Percentiles rank a stretch among this genome's conserved stretches.
Evolutionary conservation across 2,329 filamentous ascomycete species (phyloP).

Genomic region (Pestalotiopsis sp.): DNA sequence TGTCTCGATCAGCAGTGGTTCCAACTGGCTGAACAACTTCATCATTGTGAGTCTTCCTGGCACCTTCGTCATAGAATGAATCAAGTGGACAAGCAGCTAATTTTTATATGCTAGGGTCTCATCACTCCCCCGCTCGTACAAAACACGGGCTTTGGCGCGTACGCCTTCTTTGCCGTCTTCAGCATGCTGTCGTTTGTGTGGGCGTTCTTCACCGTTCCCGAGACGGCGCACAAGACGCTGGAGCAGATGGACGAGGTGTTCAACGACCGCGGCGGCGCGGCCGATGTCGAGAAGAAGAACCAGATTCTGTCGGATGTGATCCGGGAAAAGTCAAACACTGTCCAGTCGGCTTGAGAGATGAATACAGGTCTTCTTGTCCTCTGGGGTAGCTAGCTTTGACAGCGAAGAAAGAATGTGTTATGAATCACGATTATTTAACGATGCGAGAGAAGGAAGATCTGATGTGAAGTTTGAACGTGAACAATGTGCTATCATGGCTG

Average conservation of each 20-base stretch:
- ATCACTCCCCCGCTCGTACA: constrained; percentile 63
- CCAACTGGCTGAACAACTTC: constrained; percentile 67
- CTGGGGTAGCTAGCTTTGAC: background rate
- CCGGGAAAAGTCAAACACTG: constrained; percentile 2
- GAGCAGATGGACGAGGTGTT: constrained; percentile 36
- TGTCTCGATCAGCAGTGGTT: constrained; percentile 59
- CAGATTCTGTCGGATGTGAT: constrained; percentile 10
- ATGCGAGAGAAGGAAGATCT: too few species aligned
- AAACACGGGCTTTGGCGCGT: constrained; percentile 50
- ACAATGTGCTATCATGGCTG: too few species aligned
- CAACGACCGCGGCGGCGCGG: background rate
- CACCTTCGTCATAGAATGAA: too few species aligned
- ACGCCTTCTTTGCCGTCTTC: constrained; percentile 62
- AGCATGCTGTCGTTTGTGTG: constrained; percentile 53
- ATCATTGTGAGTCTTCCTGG: constrained; percentile 45
- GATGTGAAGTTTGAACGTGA: too few species aligned
- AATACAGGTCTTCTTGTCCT: background rate
- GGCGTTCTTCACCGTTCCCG: constrained; percentile 40
- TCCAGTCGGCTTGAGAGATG: background rate
- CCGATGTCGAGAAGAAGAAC: constrained; percentile 1
- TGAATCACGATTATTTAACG: too few species aligned
- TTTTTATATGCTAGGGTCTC: constrained; percentile 28
- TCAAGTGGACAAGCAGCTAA: too few species aligned
- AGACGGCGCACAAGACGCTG: constrained; percentile 55
- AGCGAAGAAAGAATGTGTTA: background rate